phyloP scores from a whole-genome alignment of 2,329 filamentous ascomycete genomes.

The Colletotrichum musicola region DNA sequence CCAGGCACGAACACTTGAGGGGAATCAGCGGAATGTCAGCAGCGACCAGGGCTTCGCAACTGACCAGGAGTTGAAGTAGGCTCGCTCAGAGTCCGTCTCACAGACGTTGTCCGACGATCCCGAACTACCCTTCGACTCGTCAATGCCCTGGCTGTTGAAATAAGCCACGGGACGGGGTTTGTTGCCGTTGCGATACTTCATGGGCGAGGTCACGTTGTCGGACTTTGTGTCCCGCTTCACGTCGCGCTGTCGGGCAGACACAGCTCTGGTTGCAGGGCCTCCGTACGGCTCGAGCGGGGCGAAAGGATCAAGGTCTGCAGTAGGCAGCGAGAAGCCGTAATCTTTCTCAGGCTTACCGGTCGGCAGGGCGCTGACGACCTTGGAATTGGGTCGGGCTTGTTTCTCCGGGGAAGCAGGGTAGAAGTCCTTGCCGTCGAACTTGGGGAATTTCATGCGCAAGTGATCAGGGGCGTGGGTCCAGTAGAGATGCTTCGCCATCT shows the following conservation, averaged over 20 bases:
- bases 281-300: conserved; percentile 34
- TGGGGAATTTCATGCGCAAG: conserved; percentile 66
- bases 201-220: conserved; percentile 38
- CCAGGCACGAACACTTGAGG: conserved; percentile 31
- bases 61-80: conserved; percentile 53
- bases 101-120: conserved; percentile 39
- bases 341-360: conserved; percentile 28
- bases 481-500: conserved; percentile 70
- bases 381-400: conserved; percentile 39
- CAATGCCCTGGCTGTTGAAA: conserved; percentile 36
- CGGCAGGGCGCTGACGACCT: conserved; percentile 9
- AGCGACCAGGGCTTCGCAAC: not conserved
- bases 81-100: conserved; percentile 62
- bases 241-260: conserved; percentile 13
- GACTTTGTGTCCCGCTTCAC: conserved; percentile 39
- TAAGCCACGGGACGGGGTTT: conserved; percentile 27
- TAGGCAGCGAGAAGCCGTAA: conserved; percentile 28
- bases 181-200: conserved; percentile 29
- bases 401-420: conserved; percentile 69
- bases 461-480: conserved; percentile 69
- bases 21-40: too few relatives aligned
- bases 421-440: conserved; percentile 75
- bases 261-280: not conserved
- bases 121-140: conserved; percentile 25
- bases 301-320: conserved; percentile 30